Base-by-base conservation (phyloP, 306 rosid species). In the Crataegus laevigata region DNA sequence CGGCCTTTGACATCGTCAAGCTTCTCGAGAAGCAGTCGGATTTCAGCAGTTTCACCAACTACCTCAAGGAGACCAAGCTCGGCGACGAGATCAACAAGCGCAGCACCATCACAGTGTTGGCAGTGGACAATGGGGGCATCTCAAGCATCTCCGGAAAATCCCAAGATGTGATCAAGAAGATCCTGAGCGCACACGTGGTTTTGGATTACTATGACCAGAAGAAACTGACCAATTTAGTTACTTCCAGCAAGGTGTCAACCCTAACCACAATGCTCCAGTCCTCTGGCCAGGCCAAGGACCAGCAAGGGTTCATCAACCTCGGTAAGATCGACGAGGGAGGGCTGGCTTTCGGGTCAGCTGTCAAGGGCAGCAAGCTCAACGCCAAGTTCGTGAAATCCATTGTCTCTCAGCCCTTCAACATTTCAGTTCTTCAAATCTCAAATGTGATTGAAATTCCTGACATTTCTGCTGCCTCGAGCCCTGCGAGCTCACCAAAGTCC, bases 21-120 rank as follows among this genome's bases (percentile, higher is more conserved):
- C 28, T 72, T 10, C 74, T 93, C 0, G 29, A 77, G 15, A 42
- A 68, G 22, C 52, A 77, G 71, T 80, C 88, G 2, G 84, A 87
- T 0, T 72, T 83, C 1, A 17, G 81, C 12, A 21, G 8, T 15
- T 82, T 93, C 71, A 88, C 72, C 72, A 59, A 78, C 66, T 64
- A 69, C 59, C 76, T 93, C 1, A 80, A 88, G 17, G 83, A 88
- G 42, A 84, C 91, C 75, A 85, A 89, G 50, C 83, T 93, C 6
- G 84, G 74, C 1, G 87, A 78, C 0, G 50, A 89, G 36, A 85
- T 91, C 10, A 91, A 89, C 83, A 3, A 38, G 10, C 82, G 78
- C 5, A 75, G 64, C 11, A 79, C 84, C 30, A 77, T 85, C 55
- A 91, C 96, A 0, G 15, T 91, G 66, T 84, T 91, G 2, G 89